Evolutionary conservation across 345 rosid genomes (phyloP).

Genomic region (Conringia planisiliqua): DNA sequence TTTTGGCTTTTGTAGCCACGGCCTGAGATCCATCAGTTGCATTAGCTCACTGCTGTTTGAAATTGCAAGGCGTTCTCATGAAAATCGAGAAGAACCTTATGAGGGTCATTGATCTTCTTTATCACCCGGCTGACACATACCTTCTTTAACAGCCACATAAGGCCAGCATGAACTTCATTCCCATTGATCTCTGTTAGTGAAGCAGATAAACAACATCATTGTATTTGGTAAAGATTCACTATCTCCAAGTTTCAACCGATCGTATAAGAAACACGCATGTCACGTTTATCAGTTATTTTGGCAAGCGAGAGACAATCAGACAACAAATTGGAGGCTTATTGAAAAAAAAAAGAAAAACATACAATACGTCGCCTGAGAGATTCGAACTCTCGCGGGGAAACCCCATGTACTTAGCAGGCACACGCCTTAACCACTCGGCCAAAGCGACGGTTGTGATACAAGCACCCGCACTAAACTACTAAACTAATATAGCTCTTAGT

Average conservation of each 20-base stretch:
- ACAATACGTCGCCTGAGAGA: conserved; percentile 59
- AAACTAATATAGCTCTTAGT: neutral
- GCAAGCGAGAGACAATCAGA: neutral
- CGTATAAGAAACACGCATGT: neutral
- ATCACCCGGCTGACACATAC: neutral
- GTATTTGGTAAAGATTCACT: neutral
- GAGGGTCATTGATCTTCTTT: neutral
- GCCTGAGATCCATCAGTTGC: neutral
- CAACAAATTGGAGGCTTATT: neutral
- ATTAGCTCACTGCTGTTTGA: neutral
- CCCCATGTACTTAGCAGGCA: conserved; percentile 72
- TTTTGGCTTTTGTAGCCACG: neutral
- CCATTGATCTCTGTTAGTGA: neutral
- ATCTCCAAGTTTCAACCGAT: neutral
- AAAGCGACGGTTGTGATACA: conserved; percentile 25
- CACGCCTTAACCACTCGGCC: conserved; percentile 70
- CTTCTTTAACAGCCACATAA: neutral
- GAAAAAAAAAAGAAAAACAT: no score
- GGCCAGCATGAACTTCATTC: neutral
- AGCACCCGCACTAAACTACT: neutral
- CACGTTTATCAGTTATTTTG: neutral
- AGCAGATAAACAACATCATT: neutral
- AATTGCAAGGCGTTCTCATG: neutral
- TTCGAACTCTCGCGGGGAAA: conserved; percentile 80
- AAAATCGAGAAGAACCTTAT: neutral